These are phyloP conservation scores for Coffea eugenioides DNA, from an alignment of 257 asterid genomes.

Conservation along the genomic window DNA sequence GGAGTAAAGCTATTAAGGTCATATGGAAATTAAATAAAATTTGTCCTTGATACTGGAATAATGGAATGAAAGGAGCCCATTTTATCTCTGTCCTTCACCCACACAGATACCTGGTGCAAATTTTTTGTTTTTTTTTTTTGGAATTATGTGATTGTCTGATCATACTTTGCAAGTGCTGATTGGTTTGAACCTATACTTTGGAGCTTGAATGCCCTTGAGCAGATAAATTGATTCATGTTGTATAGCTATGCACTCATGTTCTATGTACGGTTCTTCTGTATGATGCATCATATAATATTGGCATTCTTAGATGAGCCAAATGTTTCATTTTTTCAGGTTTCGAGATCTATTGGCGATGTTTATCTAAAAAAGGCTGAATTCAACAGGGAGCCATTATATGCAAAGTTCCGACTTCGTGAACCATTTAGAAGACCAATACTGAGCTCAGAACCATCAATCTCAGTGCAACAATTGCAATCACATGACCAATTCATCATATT, in stretches of 20 bases:
- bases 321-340: constrained; percentile 43
- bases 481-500: constrained; percentile 72
- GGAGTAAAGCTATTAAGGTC: background rate
- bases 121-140: background rate
- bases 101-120: background rate
- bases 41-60: background rate
- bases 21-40: background rate
- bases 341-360: constrained; percentile 81
- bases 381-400: constrained; percentile 77
- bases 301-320: constrained; percentile 1
- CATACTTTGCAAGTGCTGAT: background rate
- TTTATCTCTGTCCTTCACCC: background rate
- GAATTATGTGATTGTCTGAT: background rate
- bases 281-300: background rate
- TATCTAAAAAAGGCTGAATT: constrained; percentile 66
- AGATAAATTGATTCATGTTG: background rate
- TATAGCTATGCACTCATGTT: background rate
- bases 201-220: background rate
- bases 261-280: background rate
- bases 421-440: constrained; percentile 62
- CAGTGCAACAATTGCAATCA: constrained; percentile 55
- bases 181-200: background rate
- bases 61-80: background rate
- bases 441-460: constrained; percentile 69
- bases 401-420: constrained; percentile 65